Conservation (phyloP, 106 monocot species). For the Agapanthus africanus region DNA sequence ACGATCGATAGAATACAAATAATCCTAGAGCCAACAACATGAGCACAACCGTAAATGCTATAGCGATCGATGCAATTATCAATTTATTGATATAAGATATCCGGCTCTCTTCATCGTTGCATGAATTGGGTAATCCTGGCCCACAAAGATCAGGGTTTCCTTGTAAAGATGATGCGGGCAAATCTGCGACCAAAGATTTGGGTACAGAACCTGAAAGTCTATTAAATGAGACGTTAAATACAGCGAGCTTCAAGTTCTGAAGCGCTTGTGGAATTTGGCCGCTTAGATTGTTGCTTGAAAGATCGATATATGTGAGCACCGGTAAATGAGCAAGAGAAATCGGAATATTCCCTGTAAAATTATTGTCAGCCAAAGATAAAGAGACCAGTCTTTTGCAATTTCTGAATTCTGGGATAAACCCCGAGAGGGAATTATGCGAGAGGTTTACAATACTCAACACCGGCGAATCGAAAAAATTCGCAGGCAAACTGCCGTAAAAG, state of each 20-base stretch:
- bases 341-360: constrained; percentile 51
- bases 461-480: constrained; percentile 53
- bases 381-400: constrained; percentile 60
- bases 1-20: constrained; percentile 20
- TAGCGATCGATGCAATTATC: constrained; percentile 15
- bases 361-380: constrained; percentile 52
- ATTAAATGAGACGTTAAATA: constrained; percentile 76
- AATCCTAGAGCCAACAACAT: constrained; percentile 19
- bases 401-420: constrained; percentile 40
- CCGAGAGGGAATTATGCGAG: constrained; percentile 59
- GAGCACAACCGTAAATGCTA: constrained; percentile 22
- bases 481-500: constrained; percentile 44
- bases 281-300: constrained; percentile 53
- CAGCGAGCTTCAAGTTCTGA: constrained; percentile 59
- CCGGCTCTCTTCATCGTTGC: constrained; percentile 4
- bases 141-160: constrained; percentile 73
- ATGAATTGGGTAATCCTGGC: constrained; percentile 50
- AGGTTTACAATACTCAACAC: constrained; percentile 60
- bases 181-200: constrained; percentile 27
- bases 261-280: constrained; percentile 60
- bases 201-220: constrained; percentile 58
- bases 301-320: constrained; percentile 73
- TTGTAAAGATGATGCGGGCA: constrained; percentile 63
- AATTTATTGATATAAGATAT: constrained; percentile 8
- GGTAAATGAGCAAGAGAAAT: constrained; percentile 39